Percentiles rank a stretch among this genome's conserved stretches.
Conservation (phyloP, 2,329 filamentous ascomycete species). For the Diatrype stigma region DNA sequence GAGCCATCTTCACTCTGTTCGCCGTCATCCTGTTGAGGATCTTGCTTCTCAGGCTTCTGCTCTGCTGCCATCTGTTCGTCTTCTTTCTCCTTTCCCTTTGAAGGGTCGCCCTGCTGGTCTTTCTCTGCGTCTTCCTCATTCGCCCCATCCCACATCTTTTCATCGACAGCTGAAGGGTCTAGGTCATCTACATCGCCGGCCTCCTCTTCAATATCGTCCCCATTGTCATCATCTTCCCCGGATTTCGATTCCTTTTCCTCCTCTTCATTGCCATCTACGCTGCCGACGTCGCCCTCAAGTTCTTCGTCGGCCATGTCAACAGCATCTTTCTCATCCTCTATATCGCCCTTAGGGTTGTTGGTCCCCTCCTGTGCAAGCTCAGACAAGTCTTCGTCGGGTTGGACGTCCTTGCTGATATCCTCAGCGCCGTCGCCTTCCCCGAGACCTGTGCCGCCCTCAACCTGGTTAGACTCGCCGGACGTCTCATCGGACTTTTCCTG, state of each 20-base stretch:
- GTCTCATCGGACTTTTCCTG: conserved; percentile 73
- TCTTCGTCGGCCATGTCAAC: conserved; percentile 93
- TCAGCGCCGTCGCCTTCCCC: conserved; percentile 94
- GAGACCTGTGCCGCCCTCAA: conserved; percentile 88
- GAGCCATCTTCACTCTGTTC: conserved; percentile 44
- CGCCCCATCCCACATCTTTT: conserved; percentile 97
- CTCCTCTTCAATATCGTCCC: conserved; percentile 83
- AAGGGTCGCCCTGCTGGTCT: conserved; percentile 70
- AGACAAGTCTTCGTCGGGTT: conserved; percentile 86
- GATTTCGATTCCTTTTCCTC: conserved; percentile 58
- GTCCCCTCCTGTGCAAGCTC: conserved; percentile 86
- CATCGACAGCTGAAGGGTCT: conserved; percentile 85
- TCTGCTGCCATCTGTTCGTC: conserved; percentile 54
- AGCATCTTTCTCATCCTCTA: conserved; percentile 77
- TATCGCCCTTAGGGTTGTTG: conserved; percentile 58
- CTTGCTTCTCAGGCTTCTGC: conserved; percentile 54
- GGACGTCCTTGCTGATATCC: conserved; percentile 96
- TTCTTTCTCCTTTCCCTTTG: conserved; percentile 64
- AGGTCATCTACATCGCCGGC: conserved; percentile 86
- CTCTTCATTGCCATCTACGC: conserved; percentile 57
- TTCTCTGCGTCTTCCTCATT: conserved; percentile 77
- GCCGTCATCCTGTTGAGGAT: conserved; percentile 43
- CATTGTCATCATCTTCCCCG: conserved; percentile 60
- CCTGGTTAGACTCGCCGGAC: conserved; percentile 66
- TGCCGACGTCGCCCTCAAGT: conserved; percentile 77